Evolutionary conservation across 1,139 yeast species (phyloP), one percentile per base, ranked within the genome.

Genomic region (Debaryomyces subglobosus): DNA sequence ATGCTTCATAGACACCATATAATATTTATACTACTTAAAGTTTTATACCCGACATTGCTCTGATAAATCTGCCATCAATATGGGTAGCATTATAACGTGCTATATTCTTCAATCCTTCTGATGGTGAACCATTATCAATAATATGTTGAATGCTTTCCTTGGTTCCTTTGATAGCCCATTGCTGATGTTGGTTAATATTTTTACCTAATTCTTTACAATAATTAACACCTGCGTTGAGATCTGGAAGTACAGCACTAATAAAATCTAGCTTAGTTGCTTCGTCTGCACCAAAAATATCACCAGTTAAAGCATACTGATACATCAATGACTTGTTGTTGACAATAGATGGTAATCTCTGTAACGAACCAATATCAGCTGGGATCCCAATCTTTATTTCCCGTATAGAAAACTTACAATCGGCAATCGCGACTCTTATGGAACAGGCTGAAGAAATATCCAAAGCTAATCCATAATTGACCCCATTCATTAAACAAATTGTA

Each of bases 351-450:
- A 86, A 61, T 61, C 95, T 75, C 67, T 88, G 94, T 53, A 87
- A 71, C 1, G 89, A 77, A 9, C 96, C 96, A 56, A 88, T 86
- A 62, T 88, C 96, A 2, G 96, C 92, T 27, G 89, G 79, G 64
- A 88, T 77, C 4, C 95, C 96, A 49, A 88, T 75, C 53, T 81
- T 82, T 53, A 86, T 83, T 65, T 88, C 96, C 51, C 86, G 79
- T 49, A 88, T 80, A 33, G 88, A 78, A 55, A 86, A 76, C 40
- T 66, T 68, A 23, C 80, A 77, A 53, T 80, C 87, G 37, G 69
- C 69, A 12, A 83, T 71, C 7, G 84, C 83, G 24, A 84, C 68
- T 49, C 95, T 74, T 40, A 88, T 78, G 37, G 84, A 77, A 39
- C 78, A 74, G 1, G 86, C 79, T 20, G 85, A 67, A 9, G 86